phyloP scores from a whole-genome alignment of 179 eudicot genomes.

The Drosera spatulata region DNA sequence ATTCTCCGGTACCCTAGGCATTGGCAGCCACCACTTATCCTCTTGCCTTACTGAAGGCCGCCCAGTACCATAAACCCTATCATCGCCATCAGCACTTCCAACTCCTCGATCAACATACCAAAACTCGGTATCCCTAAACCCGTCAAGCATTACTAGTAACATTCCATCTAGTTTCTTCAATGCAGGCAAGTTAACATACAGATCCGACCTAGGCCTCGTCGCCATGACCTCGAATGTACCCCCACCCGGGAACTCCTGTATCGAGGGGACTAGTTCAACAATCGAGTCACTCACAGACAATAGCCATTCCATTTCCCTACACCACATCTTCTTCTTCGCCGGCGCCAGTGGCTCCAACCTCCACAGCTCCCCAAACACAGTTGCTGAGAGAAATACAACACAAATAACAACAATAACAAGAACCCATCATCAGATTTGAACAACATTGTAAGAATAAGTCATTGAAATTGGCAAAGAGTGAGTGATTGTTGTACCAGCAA shows the following conservation, averaged over 20 bases:
- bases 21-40: constrained; percentile 99
- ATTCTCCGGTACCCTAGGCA: constrained; percentile 63
- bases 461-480: no score
- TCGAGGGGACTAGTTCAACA: constrained; percentile 18
- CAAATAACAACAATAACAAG: neutral
- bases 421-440: no score
- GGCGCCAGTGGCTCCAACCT: constrained; percentile 20
- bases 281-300: constrained; percentile 19
- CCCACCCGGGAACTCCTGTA: constrained; percentile 18
- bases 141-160: constrained; percentile 66
- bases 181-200: constrained; percentile 20
- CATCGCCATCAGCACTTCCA: constrained; percentile 33
- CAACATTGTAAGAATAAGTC: neutral
- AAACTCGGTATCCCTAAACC: constrained; percentile 45
- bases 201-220: constrained; percentile 15
- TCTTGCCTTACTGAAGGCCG: constrained; percentile 85
- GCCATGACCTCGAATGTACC: constrained; percentile 22
- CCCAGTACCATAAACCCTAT: constrained; percentile 27
- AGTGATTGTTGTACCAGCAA: constrained; percentile 12
- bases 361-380: constrained; percentile 20
- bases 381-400: constrained; percentile 6
- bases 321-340: constrained; percentile 16
- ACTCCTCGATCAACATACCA: constrained; percentile 27
- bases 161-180: constrained; percentile 19
- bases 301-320: constrained; percentile 20